Conservation (phyloP, 208 protist species). For the Naegleria fowleri region DNA sequence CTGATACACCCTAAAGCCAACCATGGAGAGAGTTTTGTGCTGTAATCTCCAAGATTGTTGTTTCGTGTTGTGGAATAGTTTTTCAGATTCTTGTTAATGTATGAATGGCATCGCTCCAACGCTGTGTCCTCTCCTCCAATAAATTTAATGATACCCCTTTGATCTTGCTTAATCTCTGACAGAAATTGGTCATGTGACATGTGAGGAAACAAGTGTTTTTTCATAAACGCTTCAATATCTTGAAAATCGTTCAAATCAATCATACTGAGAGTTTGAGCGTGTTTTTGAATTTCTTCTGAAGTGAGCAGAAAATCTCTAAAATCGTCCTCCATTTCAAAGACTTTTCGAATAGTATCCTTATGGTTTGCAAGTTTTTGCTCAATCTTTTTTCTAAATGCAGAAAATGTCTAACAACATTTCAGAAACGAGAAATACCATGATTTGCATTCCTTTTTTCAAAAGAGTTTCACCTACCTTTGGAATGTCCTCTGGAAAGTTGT, state of each 20-base stretch:
- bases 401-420: not conserved
- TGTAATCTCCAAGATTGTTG: slow-evolving; percentile 45
- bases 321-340: not conserved
- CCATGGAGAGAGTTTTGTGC: slow-evolving; percentile 49
- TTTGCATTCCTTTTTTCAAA: not conserved
- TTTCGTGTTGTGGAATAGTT: slow-evolving; percentile 24
- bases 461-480: not conserved
- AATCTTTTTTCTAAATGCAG: not conserved
- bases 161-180: not conserved
- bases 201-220: not conserved
- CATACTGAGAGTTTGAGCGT: not conserved
- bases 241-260: not conserved
- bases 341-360: not conserved
- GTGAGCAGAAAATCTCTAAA: not conserved
- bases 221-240: not conserved
- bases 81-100: not conserved
- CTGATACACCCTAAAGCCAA: slow-evolving; percentile 42
- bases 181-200: not conserved
- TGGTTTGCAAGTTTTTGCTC: not conserved
- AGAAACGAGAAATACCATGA: no score
- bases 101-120: not conserved
- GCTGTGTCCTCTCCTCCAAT: slow-evolving; percentile 2
- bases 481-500: not conserved
- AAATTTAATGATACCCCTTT: not conserved
- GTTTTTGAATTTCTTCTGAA: not conserved